Evolutionary conservation across 495 filamentous ascomycete species (phyloP).

Genomic region (Aspergillus sparsus): DNA sequence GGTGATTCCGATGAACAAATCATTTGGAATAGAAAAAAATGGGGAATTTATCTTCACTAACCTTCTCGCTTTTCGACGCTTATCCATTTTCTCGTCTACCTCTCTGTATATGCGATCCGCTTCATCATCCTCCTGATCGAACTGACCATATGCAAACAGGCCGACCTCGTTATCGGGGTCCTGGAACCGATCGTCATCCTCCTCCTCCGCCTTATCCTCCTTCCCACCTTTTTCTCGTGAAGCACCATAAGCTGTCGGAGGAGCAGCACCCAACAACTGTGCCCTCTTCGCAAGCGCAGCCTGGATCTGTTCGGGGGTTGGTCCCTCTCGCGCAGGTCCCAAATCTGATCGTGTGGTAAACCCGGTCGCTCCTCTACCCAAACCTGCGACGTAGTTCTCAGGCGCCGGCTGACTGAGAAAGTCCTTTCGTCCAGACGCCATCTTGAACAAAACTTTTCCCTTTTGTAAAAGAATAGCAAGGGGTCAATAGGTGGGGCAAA

Average conservation of each 20-base stretch:
- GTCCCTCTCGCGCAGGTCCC: constrained; percentile 93
- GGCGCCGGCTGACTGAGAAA: constrained; percentile 90
- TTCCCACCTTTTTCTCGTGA: constrained; percentile 65
- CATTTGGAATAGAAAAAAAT: constrained; percentile 35
- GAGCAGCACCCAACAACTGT: constrained; percentile 76
- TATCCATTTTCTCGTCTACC: constrained; percentile 96
- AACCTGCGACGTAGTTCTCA: constrained; percentile 97
- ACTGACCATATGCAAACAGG: constrained; percentile 88
- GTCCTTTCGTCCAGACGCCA: constrained; percentile 79
- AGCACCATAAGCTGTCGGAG: constrained; percentile 76
- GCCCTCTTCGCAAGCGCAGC: constrained; percentile 92
- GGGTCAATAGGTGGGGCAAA: not conserved
- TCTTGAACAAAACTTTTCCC: constrained; percentile 33
- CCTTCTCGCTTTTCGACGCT: constrained; percentile 82
- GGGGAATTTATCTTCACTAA: constrained; percentile 55
- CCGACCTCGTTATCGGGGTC: constrained; percentile 98
- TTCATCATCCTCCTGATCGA: constrained; percentile 95
- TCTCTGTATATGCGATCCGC: constrained; percentile 93
- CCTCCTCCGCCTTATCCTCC: constrained; percentile 68
- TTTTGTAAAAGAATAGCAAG: constrained; percentile 4
- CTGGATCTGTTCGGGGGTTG: constrained; percentile 97
- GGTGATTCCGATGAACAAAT: constrained; percentile 68
- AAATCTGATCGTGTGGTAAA: constrained; percentile 98
- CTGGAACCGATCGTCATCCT: constrained; percentile 85
- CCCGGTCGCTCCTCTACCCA: constrained; percentile 95